These are phyloP conservation scores for Pisolithus microcarpus DNA, from an alignment of 768 basidiomycete species.

Conservation along the genomic window DNA sequence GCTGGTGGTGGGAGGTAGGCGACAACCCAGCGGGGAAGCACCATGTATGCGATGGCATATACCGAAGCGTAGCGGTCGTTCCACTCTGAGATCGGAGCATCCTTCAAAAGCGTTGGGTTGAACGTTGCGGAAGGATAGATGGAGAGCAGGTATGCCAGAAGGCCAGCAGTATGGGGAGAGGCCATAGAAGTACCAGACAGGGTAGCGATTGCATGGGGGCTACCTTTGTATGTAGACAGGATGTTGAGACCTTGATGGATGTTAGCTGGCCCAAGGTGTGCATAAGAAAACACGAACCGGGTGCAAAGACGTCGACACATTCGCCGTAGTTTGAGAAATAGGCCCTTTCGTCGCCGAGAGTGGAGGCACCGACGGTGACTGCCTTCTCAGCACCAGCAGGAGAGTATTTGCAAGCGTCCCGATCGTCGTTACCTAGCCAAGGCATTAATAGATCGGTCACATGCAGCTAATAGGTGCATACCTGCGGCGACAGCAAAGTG, in stretches of 20 bases:
- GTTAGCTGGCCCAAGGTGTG: background rate
- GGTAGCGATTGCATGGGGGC: constrained; percentile 52
- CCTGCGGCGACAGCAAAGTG: constrained; percentile 98
- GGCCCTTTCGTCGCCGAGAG: constrained; percentile 71
- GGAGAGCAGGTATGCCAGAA: constrained; percentile 88
- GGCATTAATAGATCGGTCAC: background rate
- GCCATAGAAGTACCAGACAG: constrained; percentile 95
- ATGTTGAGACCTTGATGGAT: constrained; percentile 63
- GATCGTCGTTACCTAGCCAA: constrained; percentile 66
- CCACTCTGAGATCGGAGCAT: constrained; percentile 31
- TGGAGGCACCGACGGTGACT: constrained; percentile 91
- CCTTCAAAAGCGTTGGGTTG: constrained; percentile 40
- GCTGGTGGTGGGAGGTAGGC: constrained; percentile 49
- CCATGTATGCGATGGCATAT: constrained; percentile 48
- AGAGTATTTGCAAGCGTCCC: constrained; percentile 87
- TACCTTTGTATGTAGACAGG: constrained; percentile 76
- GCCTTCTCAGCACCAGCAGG: constrained; percentile 86
- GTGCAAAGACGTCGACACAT: constrained; percentile 92
- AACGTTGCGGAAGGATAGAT: constrained; percentile 69
- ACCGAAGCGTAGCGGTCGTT: constrained; percentile 33
- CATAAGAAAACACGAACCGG: constrained; percentile 38
- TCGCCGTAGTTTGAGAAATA: constrained; percentile 89
- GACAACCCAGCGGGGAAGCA: constrained; percentile 53
- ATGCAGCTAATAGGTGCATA: constrained; percentile 27
- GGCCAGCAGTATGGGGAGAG: constrained; percentile 84